Base-by-base conservation (phyloP, 2,329 filamentous ascomycete species). In the Microcyclospora pomicola region DNA sequence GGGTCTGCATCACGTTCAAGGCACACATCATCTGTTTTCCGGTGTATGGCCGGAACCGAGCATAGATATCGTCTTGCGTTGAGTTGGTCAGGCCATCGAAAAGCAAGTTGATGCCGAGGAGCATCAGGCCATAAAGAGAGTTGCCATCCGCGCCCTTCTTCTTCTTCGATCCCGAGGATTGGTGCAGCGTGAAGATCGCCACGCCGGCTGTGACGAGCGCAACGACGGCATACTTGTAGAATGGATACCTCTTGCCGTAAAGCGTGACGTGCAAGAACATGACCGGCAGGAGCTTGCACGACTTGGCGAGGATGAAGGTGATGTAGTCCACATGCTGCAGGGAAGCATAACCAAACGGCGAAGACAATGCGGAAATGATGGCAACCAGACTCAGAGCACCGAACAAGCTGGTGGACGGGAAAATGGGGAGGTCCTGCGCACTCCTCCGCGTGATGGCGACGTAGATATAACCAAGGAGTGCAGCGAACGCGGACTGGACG, bases 21-120 rank as follows among this genome's bases (percentile, higher is more conserved):
- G 88, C 87, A 58, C 87, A 92, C 91, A 98, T 98, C 91, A 98
- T 98, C 71, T 98, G 91, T 42, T 88, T 86, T 9, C 91, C 91
- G 2, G 77, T 75, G 59, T 91, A 95, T 11, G 80, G 77, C 47
- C 75, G 76, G 63, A 86, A 93, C 1, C 62, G 56, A 16, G 65
- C 61, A 59, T 96, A 95, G 59, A 98, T 85, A 61, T 94, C 79
- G 61, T 98, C 91, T 68, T 98, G 91, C 2, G 88, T 94, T 38
- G 81, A 86, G 62, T 98, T 98, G 42, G 88, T 96, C 38, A 98
- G 70, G 47, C 91, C 91, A 59, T 98, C 91, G 53, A 98, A 91
- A 14, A 98, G 73, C 36, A 98, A 69, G 60, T 98, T 98, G 55
- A 96, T 78, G 33, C 73, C 75, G 1, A 98, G 72, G 34, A 98